Percentiles rank a stretch among this genome's conserved stretches.
These are phyloP conservation scores for Euphorbia schlechtendalii DNA, from an alignment of 441 rosid genomes.

Conservation along the genomic window DNA sequence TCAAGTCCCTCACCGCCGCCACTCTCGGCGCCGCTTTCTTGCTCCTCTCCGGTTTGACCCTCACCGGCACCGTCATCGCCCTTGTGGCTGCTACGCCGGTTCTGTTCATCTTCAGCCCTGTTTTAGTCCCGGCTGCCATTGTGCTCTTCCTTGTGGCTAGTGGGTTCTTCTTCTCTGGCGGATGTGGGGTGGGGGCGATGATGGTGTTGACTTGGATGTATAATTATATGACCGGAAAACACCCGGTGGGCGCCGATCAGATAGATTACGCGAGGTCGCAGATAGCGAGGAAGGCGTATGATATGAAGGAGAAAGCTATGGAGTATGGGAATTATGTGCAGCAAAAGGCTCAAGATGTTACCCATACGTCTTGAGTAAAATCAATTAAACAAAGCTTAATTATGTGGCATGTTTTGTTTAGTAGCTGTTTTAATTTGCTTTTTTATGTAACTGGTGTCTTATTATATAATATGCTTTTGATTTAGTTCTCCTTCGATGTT, in stretches of 20 bases:
- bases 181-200: slow-evolving; percentile 50
- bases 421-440: no score
- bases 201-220: slow-evolving; percentile 55
- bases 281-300: slow-evolving; percentile 34
- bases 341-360: slow-evolving; percentile 34
- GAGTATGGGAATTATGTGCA: slow-evolving; percentile 47
- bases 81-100: slow-evolving; percentile 54
- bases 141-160: slow-evolving; percentile 20
- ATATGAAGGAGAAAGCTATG: slow-evolving; percentile 29
- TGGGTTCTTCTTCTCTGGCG: slow-evolving; percentile 59
- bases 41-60: slow-evolving; percentile 41
- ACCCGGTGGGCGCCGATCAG: slow-evolving; percentile 54
- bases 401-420: no score
- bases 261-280: slow-evolving; percentile 44
- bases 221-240: slow-evolving; percentile 49
- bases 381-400: no score
- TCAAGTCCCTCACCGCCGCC: slow-evolving; percentile 51
- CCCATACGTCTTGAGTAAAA: slow-evolving; percentile 17
- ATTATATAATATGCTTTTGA: no score
- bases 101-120: slow-evolving; percentile 54
- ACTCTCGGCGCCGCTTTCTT: slow-evolving; percentile 37
- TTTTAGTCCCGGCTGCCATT: slow-evolving; percentile 50
- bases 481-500: no score
- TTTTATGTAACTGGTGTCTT: no score
- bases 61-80: slow-evolving; percentile 49